Evolutionary conservation across 2,329 filamentous ascomycete genomes (phyloP).

Genomic region (Penicillium brevicompactum): DNA sequence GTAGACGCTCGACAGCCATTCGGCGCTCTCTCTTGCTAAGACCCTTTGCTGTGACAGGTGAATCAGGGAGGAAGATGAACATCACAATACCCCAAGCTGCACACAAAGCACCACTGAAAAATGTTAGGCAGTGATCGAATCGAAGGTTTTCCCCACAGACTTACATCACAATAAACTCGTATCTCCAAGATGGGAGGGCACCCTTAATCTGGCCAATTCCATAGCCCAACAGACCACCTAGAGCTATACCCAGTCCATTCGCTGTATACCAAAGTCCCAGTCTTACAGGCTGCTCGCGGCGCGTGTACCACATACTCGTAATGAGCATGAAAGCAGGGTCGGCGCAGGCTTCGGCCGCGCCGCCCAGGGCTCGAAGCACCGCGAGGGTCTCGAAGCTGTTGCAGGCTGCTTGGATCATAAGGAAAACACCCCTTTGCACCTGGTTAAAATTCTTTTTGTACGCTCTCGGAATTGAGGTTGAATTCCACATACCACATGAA

Average conservation of each 20-base stretch:
- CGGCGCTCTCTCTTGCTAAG: conserved; percentile 55
- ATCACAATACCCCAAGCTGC: conserved; percentile 62
- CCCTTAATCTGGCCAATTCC: conserved; percentile 63
- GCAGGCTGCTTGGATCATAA: conserved; percentile 57
- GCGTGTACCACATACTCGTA: conserved; percentile 67
- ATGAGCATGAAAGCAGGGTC: conserved; percentile 67
- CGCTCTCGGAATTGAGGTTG: neutral
- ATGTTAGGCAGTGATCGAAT: neutral
- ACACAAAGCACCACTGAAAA: conserved; percentile 52
- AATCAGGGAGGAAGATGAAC: conserved; percentile 59
- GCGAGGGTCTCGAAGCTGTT: conserved; percentile 58
- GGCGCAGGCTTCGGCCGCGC: conserved; percentile 58
- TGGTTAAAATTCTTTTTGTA: neutral
- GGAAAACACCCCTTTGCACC: conserved; percentile 46
- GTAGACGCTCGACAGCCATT: conserved; percentile 58
- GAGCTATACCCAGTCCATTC: conserved; percentile 61
- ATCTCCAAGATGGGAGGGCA: conserved; percentile 63
- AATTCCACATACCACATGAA: conserved; percentile 55
- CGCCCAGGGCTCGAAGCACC: conserved; percentile 59
- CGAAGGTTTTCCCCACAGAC: neutral
- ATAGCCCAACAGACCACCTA: conserved; percentile 60
- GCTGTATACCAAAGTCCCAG: conserved; percentile 63
- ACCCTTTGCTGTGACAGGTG: conserved; percentile 56
- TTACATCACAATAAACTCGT: conserved; percentile 67
- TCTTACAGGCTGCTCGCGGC: conserved; percentile 62